phyloP scores from a whole-genome alignment of 306 rosid species.

The Cucurbita pepo region DNA sequence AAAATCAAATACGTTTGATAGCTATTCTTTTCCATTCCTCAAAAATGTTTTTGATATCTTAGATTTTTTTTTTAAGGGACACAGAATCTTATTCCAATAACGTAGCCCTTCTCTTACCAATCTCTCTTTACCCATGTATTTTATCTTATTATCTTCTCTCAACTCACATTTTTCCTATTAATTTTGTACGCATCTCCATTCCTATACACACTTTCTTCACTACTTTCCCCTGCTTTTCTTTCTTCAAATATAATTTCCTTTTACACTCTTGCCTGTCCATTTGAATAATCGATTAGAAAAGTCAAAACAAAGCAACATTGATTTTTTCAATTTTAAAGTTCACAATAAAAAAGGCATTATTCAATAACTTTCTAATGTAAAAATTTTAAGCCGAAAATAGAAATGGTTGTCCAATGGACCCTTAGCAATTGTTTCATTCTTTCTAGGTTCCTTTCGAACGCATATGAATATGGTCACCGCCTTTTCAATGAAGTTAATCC shows the following conservation, averaged over 20 bases:
- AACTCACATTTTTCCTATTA: not conserved
- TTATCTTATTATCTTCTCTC: not conserved
- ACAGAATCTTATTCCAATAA: not conserved
- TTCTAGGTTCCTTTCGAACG: not conserved
- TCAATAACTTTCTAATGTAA: not conserved
- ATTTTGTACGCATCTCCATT: not conserved
- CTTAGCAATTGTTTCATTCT: not conserved
- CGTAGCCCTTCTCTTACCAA: not conserved
- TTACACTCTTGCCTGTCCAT: not conserved
- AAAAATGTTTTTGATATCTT: not conserved
- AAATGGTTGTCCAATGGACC: not conserved
- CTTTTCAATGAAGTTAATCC: not conserved
- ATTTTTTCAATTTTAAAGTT: not conserved
- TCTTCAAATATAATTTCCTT: not conserved
- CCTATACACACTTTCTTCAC: not conserved
- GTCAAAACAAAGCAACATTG: not conserved
- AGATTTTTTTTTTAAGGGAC: not conserved
- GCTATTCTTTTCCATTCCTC: not conserved
- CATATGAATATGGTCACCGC: not conserved
- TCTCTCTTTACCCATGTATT: not conserved
- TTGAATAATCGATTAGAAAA: not conserved
- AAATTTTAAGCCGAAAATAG: not conserved
- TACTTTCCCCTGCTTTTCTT: not conserved
- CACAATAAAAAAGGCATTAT: not conserved
- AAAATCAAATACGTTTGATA: not conserved